Conservation (phyloP, 208 protist genomes). For the Spironucleus salmonicida region DNA sequence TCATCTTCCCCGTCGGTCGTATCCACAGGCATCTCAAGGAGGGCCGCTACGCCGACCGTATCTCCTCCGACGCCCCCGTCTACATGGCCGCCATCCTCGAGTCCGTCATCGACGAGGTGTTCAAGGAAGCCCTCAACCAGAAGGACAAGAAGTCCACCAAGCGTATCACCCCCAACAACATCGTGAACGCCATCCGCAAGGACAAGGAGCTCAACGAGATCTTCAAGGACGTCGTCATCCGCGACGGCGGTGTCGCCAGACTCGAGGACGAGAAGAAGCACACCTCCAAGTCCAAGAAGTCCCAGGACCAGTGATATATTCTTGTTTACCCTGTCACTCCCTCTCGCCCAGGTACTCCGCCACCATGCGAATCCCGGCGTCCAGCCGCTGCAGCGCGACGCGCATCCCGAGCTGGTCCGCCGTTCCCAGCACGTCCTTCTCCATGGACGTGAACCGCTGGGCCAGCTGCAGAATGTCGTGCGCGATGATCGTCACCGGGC, state of each 20-base stretch:
- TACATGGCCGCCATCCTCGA: conserved; percentile 92
- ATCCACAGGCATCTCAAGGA: conserved; percentile 92
- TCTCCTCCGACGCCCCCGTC: conserved; percentile 82
- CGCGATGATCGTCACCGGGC: too few species aligned
- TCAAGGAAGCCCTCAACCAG: conserved; percentile 87
- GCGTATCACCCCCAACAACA: conserved; percentile 89
- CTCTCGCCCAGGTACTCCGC: too few species aligned
- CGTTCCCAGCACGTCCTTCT: too few species aligned
- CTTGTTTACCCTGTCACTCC: too few species aligned
- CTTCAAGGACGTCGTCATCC: conserved; percentile 69
- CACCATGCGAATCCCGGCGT: too few species aligned
- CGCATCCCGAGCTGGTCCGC: too few species aligned
- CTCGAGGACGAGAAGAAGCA: neutral
- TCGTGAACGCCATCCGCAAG: conserved; percentile 86
- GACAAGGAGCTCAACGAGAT: conserved; percentile 95
- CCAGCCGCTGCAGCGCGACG: too few species aligned
- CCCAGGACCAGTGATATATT: conserved; percentile 23
- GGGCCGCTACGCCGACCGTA: conserved; percentile 70
- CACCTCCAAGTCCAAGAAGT: conserved; percentile 14
- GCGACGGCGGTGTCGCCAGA: conserved; percentile 27
- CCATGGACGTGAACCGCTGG: too few species aligned
- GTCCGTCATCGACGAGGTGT: conserved; percentile 87
- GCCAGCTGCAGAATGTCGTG: too few species aligned
- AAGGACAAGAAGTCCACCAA: conserved; percentile 80
- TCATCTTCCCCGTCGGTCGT: conserved; percentile 75